Percentiles rank a stretch among this genome's conserved stretches.
These are phyloP conservation scores for Ampelocalamus luodianensis DNA, from an alignment of 176 grass and related monocot genomes.

Conservation along the genomic window DNA sequence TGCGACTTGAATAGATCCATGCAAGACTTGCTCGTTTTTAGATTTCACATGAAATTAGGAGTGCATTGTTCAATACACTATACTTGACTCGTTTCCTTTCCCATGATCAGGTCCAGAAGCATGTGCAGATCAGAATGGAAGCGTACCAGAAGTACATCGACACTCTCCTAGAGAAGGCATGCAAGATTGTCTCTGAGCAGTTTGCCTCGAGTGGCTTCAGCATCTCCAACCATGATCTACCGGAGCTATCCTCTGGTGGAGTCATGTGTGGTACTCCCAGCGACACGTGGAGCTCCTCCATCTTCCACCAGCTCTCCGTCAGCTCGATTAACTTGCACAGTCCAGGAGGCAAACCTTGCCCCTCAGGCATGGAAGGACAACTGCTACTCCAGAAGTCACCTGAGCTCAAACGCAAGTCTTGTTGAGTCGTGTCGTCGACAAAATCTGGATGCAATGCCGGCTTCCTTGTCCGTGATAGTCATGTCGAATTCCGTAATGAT, in stretches of 20 bases:
- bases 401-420: constrained; percentile 75
- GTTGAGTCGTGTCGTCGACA: constrained; percentile 38
- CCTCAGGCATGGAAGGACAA: constrained; percentile 55
- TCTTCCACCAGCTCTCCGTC: constrained; percentile 80
- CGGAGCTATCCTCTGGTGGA: constrained; percentile 49
- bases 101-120: constrained; percentile 79
- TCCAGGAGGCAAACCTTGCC: constrained; percentile 58
- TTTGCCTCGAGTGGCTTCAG: constrained; percentile 66
- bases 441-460: neutral
- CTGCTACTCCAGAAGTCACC: constrained; percentile 65
- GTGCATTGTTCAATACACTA: neutral
- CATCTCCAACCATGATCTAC: constrained; percentile 53
- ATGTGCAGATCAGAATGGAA: constrained; percentile 91
- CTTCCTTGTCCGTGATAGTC: neutral
- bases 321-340: constrained; percentile 69
- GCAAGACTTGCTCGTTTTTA: neutral
- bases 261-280: constrained; percentile 52
- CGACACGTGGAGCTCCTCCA: constrained; percentile 60
- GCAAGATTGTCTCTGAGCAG: constrained; percentile 90
- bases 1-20: constrained; percentile 8
- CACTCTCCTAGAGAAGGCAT: constrained; percentile 83
- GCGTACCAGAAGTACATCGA: constrained; percentile 91
- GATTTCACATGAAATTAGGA: neutral
- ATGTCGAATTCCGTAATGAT: constrained; percentile 4
- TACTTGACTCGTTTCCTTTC: neutral